Percentiles rank a stretch among this genome's conserved stretches.
These are phyloP conservation scores for Phytophthora meadii DNA, from an alignment of 352 stramenopile species.

Conservation along the genomic window DNA sequence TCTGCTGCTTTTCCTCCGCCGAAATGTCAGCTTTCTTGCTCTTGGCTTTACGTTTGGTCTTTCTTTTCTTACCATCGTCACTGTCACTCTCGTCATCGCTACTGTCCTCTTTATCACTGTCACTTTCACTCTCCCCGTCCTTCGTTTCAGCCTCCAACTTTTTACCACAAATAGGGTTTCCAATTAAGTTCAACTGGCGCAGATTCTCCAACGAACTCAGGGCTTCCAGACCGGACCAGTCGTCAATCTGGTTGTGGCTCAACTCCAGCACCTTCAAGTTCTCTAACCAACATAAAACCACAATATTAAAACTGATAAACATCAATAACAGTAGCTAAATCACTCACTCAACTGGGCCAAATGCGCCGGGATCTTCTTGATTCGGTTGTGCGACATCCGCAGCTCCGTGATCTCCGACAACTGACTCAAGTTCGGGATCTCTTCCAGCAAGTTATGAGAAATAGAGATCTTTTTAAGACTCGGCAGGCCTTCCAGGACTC, in stretches of 20 bases:
- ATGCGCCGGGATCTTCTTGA: constrained; percentile 69
- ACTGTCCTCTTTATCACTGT: constrained; percentile 27
- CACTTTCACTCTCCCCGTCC: constrained; percentile 24
- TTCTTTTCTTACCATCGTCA: constrained; percentile 26
- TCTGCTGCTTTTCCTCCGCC: constrained; percentile 53
- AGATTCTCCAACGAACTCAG: constrained; percentile 65
- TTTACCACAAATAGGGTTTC: constrained; percentile 78
- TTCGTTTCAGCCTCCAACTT: constrained; percentile 45
- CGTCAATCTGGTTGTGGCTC: constrained; percentile 84
- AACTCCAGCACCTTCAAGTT: constrained; percentile 85
- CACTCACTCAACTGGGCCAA: constrained; percentile 73
- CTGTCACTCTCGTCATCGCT: constrained; percentile 33
- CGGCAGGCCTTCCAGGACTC: constrained; percentile 69
- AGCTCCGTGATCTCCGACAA: constrained; percentile 78
- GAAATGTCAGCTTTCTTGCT: constrained; percentile 45
- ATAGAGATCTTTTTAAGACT: constrained; percentile 88
- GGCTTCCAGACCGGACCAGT: constrained; percentile 79
- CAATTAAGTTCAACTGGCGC: constrained; percentile 82
- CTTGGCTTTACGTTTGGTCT: constrained; percentile 24
- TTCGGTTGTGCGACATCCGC: constrained; percentile 82
- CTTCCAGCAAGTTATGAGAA: constrained; percentile 80
- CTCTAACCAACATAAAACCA: constrained; percentile 39
- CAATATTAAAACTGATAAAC: not conserved
- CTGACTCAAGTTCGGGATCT: constrained; percentile 72
- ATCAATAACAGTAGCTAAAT: not conserved